Evolutionary conservation across 257 asterid species (phyloP).

Genomic region (Thymus quinquecostatus): DNA sequence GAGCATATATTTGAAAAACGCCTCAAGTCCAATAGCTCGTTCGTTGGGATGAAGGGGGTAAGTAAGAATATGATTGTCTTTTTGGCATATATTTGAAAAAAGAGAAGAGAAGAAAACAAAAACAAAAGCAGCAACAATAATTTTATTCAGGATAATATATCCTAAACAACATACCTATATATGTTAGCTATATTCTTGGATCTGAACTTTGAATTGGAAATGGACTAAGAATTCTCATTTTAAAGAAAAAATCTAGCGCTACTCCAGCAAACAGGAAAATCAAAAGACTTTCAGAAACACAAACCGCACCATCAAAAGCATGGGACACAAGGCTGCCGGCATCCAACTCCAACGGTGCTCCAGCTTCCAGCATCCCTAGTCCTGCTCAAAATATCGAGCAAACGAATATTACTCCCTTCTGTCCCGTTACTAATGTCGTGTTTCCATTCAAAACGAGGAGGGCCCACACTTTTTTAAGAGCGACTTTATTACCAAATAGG

Average conservation of each 20-base stretch:
- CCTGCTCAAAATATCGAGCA: conserved; percentile 51
- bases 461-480: no score
- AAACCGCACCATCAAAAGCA: conserved; percentile 58
- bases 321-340: conserved; percentile 53
- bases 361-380: conserved; percentile 66
- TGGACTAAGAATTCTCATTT: conserved; percentile 72
- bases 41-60: no score
- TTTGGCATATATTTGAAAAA: no score
- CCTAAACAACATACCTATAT: conserved; percentile 8
- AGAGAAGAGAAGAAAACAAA: no score
- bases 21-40: no score
- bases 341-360: conserved; percentile 65
- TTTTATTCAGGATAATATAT: neutral
- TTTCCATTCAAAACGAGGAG: no score
- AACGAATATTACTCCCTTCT: neutral
- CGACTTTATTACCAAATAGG: no score
- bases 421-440: no score
- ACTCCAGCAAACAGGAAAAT: conserved; percentile 83
- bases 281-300: conserved; percentile 75
- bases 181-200: conserved; percentile 34
- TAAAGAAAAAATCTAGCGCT: conserved; percentile 80
- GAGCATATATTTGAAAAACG: no score
- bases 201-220: conserved; percentile 60
- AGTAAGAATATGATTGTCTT: no score
- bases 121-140: neutral